A percentile compares a stretch with the other conserved stretches of the same genome.
Conservation (phyloP, 169 alveolate genomes). For the Plasmodium coatneyi region DNA sequence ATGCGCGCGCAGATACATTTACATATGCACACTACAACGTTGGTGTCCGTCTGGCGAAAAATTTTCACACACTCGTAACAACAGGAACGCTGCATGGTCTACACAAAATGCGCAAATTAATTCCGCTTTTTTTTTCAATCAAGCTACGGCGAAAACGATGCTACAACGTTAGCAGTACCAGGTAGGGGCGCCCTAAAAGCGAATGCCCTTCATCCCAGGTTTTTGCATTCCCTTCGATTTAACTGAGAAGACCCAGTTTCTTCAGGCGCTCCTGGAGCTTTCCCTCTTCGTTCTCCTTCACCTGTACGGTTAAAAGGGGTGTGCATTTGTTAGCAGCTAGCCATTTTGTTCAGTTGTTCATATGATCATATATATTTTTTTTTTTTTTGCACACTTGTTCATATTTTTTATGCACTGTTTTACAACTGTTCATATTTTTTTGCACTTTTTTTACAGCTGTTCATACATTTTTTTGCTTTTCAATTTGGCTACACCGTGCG, state of each 20-base stretch:
- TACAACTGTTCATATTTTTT: neutral
- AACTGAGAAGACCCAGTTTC: slow-evolving; percentile 9
- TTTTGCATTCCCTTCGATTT: neutral
- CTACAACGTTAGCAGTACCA: neutral
- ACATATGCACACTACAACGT: neutral
- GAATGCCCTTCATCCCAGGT: neutral
- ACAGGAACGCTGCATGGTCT: neutral
- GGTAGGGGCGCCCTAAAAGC: neutral
- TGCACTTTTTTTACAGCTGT: neutral
- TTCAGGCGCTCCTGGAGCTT: slow-evolving; percentile 50
- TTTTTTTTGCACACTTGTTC: neutral
- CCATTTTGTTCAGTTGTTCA: neutral
- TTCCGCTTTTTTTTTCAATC: neutral
- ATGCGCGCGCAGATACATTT: neutral
- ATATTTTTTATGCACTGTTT: neutral
- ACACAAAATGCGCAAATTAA: neutral
- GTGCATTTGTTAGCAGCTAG: neutral
- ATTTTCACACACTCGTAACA: neutral
- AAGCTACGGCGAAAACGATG: neutral
- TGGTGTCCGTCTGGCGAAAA: neutral
- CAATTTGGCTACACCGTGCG: neutral
- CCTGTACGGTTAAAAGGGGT: neutral
- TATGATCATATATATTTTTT: neutral
- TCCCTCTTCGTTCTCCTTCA: slow-evolving; percentile 66
- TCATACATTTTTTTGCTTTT: neutral